phyloP scores from a whole-genome alignment of 2,329 filamentous ascomycete genomes.

The Plectosphaerella cucumerina region DNA sequence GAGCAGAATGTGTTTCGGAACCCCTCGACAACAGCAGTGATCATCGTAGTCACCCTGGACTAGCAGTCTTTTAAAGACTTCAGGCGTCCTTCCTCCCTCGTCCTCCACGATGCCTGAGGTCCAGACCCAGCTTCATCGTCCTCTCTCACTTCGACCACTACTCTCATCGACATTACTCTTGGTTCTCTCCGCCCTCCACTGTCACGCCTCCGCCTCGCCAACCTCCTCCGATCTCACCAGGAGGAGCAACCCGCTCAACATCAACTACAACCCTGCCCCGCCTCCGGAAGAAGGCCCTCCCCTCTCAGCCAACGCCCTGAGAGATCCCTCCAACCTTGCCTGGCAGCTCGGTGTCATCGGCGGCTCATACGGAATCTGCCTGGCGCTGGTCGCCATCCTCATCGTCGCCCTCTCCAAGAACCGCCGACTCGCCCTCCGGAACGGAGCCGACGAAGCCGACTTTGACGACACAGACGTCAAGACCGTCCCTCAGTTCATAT shows the following conservation, averaged over 20 bases:
- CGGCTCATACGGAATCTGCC: slow-evolving; percentile 74
- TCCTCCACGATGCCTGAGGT: slow-evolving; percentile 35
- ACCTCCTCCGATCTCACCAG: slow-evolving; percentile 10
- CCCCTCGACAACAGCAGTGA: slow-evolving; percentile 38
- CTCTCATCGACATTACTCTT: slow-evolving; percentile 11
- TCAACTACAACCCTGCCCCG: slow-evolving; percentile 54
- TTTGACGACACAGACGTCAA: slow-evolving; percentile 40
- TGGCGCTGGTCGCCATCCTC: slow-evolving; percentile 67
- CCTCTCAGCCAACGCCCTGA: slow-evolving; percentile 52
- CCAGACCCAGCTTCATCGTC: slow-evolving; percentile 22
- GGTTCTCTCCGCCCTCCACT: slow-evolving; percentile 19
- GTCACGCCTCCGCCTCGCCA: slow-evolving; percentile 24
- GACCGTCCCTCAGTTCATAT: slow-evolving; percentile 36
- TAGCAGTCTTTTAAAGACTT: slow-evolving; percentile 18
- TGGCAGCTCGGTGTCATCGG: slow-evolving; percentile 80
- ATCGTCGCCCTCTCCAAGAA: slow-evolving; percentile 58
- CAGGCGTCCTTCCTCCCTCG: slow-evolving; percentile 12
- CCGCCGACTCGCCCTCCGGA: slow-evolving; percentile 46
- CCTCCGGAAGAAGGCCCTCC: slow-evolving; percentile 57
- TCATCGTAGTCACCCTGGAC: slow-evolving; percentile 17
- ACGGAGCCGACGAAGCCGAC: slow-evolving; percentile 49
- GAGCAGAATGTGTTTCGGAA: slow-evolving; percentile 48
- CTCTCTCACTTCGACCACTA: slow-evolving; percentile 17
- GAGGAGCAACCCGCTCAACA: slow-evolving; percentile 33
- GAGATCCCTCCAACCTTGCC: slow-evolving; percentile 64